Conservation (phyloP, 2,329 filamentous ascomycete species). For the Fusarium sp. region DNA sequence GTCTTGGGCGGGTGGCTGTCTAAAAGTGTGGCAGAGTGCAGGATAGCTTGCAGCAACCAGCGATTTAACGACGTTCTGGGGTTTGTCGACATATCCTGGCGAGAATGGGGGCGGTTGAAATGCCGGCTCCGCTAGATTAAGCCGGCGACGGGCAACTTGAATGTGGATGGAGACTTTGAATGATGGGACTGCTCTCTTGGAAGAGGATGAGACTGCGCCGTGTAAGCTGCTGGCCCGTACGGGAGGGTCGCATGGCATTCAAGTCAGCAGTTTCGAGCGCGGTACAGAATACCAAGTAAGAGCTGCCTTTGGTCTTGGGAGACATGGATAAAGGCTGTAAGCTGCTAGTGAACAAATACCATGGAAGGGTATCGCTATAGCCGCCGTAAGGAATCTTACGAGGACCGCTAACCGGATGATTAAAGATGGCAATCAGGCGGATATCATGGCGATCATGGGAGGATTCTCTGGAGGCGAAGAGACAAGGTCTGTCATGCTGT, state of each 20-base stretch:
- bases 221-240: constrained; percentile 14
- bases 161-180: constrained; percentile 6
- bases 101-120: constrained; percentile 26
- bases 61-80: constrained; percentile 26
- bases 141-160: constrained; percentile 34
- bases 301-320: constrained; percentile 7
- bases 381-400: constrained; percentile 1
- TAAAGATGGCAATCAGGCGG: constrained; percentile 35
- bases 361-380: neutral
- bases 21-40: constrained; percentile 30
- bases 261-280: constrained; percentile 43
- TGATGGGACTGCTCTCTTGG: constrained; percentile 1
- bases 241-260: constrained; percentile 39
- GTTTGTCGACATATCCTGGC: constrained; percentile 17
- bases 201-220: constrained; percentile 19
- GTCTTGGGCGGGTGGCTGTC: constrained; percentile 20
- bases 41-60: constrained; percentile 27
- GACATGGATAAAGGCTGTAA: neutral
- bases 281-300: constrained; percentile 2
- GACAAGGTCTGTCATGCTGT: constrained; percentile 37
- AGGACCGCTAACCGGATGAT: constrained; percentile 39
- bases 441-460: constrained; percentile 33
- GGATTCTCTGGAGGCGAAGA: constrained; percentile 12
- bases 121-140: constrained; percentile 34
- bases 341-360: neutral